Evolutionary conservation across 2,329 filamentous ascomycete species (phyloP).

Genomic region (Purpureocillium takamizusanense): DNA sequence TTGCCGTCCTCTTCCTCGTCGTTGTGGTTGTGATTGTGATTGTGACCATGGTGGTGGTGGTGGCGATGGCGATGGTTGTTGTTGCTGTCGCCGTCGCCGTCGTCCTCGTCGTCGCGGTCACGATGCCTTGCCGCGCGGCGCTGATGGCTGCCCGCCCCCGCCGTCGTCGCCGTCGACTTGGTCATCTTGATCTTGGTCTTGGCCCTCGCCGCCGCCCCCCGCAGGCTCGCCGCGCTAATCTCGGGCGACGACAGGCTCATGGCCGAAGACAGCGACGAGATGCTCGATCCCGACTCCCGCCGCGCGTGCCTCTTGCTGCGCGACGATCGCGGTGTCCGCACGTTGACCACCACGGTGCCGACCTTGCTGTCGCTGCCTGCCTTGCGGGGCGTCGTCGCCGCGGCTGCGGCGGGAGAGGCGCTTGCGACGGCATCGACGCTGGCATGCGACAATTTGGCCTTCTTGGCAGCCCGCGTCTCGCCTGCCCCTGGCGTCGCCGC

Average conservation of each 20-base stretch:
- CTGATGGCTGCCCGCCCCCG: constrained; percentile 1
- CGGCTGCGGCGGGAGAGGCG: too few relatives aligned
- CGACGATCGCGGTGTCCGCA: constrained; percentile 23
- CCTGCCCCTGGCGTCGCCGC: neutral
- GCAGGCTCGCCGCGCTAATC: constrained; percentile 14
- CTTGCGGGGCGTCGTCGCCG: constrained; percentile 6
- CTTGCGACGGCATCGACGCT: too few relatives aligned
- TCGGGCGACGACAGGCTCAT: constrained; percentile 31
- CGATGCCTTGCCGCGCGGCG: neutral
- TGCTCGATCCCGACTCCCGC: constrained; percentile 19
- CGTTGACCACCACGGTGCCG: constrained; percentile 12
- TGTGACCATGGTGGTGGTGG: too few relatives aligned
- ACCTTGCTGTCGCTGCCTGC: constrained; percentile 2
- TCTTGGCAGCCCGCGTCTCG: constrained; percentile 23
- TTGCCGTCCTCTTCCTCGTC: too few relatives aligned
- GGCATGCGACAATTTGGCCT: constrained; percentile 22
- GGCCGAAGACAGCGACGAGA: constrained; percentile 32
- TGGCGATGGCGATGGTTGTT: too few relatives aligned
- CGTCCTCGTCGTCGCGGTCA: too few relatives aligned
- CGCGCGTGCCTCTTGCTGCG: constrained; percentile 15
- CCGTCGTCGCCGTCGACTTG: neutral
- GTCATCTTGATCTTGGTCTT: neutral
- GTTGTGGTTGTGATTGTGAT: too few relatives aligned
- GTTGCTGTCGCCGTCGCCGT: too few relatives aligned
- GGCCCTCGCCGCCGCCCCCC: neutral